Conservation (phyloP, 1,284 basidiomycete genomes). For the Sanghuangporus weigelae region DNA sequence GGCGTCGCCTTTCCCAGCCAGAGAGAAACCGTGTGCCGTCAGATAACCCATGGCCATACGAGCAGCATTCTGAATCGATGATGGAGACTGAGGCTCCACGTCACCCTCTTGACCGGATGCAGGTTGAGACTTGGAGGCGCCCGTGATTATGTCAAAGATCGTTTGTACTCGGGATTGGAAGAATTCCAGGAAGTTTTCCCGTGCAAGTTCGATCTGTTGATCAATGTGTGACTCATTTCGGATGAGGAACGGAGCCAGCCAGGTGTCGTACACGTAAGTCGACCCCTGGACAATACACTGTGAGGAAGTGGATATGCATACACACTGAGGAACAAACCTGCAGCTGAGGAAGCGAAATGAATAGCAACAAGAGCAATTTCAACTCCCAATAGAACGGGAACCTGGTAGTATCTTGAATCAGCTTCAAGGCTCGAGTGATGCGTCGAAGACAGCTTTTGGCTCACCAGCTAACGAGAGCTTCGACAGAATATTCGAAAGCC, state of each 20-base stretch:
- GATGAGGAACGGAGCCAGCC: conserved; percentile 61
- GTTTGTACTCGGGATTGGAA: conserved; percentile 38
- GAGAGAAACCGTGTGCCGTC: conserved; percentile 28
- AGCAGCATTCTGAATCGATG: conserved; percentile 18
- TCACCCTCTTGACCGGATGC: conserved; percentile 15
- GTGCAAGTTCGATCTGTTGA: conserved; percentile 49
- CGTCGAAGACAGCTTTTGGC: conserved; percentile 21
- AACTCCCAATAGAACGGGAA: conserved; percentile 77
- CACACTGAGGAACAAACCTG: conserved; percentile 41
- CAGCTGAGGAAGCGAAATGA: conserved; percentile 68
- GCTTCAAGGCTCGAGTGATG: conserved; percentile 37
- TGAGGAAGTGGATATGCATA: neutral
- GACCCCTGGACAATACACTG: conserved; percentile 48
- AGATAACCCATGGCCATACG: conserved; percentile 34
- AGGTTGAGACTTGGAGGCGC: conserved; percentile 14
- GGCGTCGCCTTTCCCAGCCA: neutral
- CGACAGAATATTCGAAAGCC: conserved; percentile 62
- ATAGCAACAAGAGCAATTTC: conserved; percentile 68
- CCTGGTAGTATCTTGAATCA: conserved; percentile 37
- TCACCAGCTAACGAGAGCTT: conserved; percentile 69
- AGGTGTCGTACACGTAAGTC: conserved; percentile 61
- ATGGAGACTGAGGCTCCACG: neutral
- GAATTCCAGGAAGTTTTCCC: conserved; percentile 48
- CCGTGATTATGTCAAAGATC: conserved; percentile 35
- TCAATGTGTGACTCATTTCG: conserved; percentile 68